phyloP scores from a whole-genome alignment of 352 stramenopile genomes.

The Phytophthora brassicae region DNA sequence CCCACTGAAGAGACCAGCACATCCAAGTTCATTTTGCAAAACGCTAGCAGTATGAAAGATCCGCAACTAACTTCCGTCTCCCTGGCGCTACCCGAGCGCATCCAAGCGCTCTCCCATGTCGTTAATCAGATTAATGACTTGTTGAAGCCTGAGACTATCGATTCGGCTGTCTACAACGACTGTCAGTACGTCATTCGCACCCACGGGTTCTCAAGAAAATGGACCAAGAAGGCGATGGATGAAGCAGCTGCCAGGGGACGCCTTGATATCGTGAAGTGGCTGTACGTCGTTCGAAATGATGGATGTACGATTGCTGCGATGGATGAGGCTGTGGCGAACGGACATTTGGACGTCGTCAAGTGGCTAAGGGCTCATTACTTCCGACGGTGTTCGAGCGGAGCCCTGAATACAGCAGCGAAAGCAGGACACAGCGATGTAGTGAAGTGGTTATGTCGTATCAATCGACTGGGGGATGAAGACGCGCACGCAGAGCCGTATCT shows the following conservation, averaged over 20 bases:
- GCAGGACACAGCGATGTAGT: constrained; percentile 23
- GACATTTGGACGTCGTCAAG: constrained; percentile 26
- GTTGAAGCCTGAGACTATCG: constrained; percentile 21
- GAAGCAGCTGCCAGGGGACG: constrained; percentile 21
- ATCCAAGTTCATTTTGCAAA: neutral
- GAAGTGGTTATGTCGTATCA: neutral
- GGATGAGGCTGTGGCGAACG: constrained; percentile 20
- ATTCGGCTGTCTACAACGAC: constrained; percentile 27
- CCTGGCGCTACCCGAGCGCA: neutral
- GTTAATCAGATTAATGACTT: constrained; percentile 1
- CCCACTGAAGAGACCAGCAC: neutral
- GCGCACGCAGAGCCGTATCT: neutral
- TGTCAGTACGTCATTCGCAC: constrained; percentile 20
- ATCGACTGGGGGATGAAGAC: neutral
- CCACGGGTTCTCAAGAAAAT: constrained; percentile 13
- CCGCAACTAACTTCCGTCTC: neutral
- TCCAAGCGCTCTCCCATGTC: constrained; percentile 1
- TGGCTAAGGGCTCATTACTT: constrained; percentile 27
- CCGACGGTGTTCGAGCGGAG: constrained; percentile 18
- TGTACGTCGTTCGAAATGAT: constrained; percentile 24
- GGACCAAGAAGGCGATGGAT: constrained; percentile 26
- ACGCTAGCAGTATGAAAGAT: neutral
- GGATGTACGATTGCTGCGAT: constrained; percentile 26
- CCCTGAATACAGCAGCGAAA: constrained; percentile 23
- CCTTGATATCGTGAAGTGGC: constrained; percentile 27